These are phyloP conservation scores for Fusarium fujikuroi DNA, from an alignment of 2,329 filamentous ascomycete genomes.

Conservation along the genomic window DNA sequence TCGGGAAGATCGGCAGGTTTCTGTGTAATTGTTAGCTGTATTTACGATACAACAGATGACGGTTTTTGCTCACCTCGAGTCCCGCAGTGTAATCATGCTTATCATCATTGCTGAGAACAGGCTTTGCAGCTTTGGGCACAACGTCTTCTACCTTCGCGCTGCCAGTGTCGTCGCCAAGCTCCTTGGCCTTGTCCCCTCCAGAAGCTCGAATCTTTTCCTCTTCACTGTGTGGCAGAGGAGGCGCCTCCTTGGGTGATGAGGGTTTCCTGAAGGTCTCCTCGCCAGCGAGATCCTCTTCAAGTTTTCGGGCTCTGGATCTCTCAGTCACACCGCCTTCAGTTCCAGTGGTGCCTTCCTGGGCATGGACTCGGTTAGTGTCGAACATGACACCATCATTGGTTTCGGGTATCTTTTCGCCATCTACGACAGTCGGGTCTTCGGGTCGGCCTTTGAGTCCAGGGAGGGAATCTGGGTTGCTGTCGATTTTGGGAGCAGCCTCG, in stretches of 20 bases:
- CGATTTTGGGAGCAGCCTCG: constrained; percentile 20
- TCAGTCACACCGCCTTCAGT: constrained; percentile 90
- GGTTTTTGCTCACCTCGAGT: constrained; percentile 47
- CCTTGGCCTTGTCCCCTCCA: constrained; percentile 44
- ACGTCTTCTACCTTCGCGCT: constrained; percentile 20
- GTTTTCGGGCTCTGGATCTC: constrained; percentile 81
- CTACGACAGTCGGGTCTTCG: constrained; percentile 62
- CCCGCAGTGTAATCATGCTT: constrained; percentile 51
- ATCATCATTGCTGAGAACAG: constrained; percentile 54
- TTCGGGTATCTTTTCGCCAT: constrained; percentile 71
- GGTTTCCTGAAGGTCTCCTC: constrained; percentile 79
- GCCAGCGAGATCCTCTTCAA: constrained; percentile 72
- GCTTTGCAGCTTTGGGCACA: constrained; percentile 26
- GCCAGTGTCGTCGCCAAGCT: background rate
- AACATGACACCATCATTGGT: constrained; percentile 90
- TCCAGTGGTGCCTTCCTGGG: constrained; percentile 87
- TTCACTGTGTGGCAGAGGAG: constrained; percentile 83
- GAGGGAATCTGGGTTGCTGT: constrained; percentile 52
- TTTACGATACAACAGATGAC: background rate
- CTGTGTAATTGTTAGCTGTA: constrained; percentile 55
- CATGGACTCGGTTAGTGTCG: constrained; percentile 78
- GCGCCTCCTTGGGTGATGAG: constrained; percentile 85
- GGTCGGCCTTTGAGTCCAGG: constrained; percentile 62
- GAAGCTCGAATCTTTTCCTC: constrained; percentile 70
- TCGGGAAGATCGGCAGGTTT: constrained; percentile 85